Conservation (phyloP, 306 rosid genomes). For the Sesbania bispinosa region DNA sequence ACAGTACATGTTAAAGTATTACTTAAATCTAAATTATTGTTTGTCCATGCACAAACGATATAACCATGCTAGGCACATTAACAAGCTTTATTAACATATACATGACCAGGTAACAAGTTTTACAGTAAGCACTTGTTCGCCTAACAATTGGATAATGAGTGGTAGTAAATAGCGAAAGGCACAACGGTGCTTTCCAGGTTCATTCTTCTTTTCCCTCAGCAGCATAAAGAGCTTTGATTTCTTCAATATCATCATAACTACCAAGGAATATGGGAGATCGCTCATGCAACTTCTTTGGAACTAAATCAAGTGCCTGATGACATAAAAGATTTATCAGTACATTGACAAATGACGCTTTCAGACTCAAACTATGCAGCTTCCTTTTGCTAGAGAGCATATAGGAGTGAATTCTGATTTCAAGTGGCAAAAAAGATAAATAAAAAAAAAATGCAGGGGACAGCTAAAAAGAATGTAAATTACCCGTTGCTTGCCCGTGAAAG, state of each 20-base stretch:
- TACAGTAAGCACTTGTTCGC: background rate
- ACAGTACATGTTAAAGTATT: background rate
- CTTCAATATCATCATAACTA: conserved; percentile 86
- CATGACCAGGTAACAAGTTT: conserved; percentile 15
- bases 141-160: conserved; percentile 6
- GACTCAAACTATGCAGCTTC: background rate
- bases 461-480: conserved; percentile 32
- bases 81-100: background rate
- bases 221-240: conserved; percentile 76
- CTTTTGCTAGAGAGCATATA: no score
- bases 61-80: background rate
- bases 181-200: background rate
- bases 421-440: no score
- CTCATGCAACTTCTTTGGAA: conserved; percentile 73
- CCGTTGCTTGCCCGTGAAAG: conserved; percentile 88
- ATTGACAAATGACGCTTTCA: background rate
- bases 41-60: background rate
- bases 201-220: conserved; percentile 44
- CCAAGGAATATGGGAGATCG: conserved; percentile 89
- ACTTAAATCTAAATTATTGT: background rate
- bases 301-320: conserved; percentile 74
- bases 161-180: background rate
- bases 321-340: background rate
- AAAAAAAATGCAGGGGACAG: no score
- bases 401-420: no score